Percentiles rank a stretch among this genome's conserved stretches.
Conservation (phyloP, 768 basidiomycete genomes). For the Mycena polygramma region DNA sequence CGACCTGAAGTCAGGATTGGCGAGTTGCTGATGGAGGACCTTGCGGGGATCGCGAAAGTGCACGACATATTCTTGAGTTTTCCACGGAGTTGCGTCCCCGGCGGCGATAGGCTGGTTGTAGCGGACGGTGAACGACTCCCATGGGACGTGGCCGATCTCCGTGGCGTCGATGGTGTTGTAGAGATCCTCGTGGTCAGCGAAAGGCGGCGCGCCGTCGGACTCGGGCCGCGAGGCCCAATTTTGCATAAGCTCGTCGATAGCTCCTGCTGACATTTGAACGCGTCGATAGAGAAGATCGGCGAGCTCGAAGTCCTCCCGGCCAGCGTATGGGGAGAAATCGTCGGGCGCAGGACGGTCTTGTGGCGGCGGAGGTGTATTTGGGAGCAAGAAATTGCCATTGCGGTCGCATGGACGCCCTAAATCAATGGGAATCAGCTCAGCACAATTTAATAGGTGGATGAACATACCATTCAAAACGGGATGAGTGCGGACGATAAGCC, state of each 20-base stretch:
- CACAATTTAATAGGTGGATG: no score
- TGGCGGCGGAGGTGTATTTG: neutral
- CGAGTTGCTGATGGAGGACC: no score
- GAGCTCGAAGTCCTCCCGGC: neutral
- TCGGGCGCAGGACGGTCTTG: neutral
- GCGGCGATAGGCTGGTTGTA: neutral
- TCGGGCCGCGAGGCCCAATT: slow-evolving; percentile 36
- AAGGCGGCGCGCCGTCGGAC: slow-evolving; percentile 18
- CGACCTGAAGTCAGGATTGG: no score
- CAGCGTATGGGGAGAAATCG: neutral
- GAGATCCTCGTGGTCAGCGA: neutral
- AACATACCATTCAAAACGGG: neutral
- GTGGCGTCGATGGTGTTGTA: slow-evolving; percentile 1
- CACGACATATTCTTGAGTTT: slow-evolving; percentile 29
- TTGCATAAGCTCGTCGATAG: slow-evolving; percentile 40
- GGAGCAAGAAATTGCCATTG: neutral
- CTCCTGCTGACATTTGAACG: slow-evolving; percentile 39
- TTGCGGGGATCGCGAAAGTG: no score
- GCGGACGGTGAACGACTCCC: neutral
- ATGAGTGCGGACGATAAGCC: neutral
- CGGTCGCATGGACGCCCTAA: no score
- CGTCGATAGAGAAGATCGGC: slow-evolving; percentile 37
- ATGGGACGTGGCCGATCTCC: neutral
- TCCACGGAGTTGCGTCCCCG: slow-evolving; percentile 10
- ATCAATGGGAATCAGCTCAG: no score